Base-by-base conservation (phyloP, 2,329 filamentous ascomycete species). In the Colletotrichum australisinense region DNA sequence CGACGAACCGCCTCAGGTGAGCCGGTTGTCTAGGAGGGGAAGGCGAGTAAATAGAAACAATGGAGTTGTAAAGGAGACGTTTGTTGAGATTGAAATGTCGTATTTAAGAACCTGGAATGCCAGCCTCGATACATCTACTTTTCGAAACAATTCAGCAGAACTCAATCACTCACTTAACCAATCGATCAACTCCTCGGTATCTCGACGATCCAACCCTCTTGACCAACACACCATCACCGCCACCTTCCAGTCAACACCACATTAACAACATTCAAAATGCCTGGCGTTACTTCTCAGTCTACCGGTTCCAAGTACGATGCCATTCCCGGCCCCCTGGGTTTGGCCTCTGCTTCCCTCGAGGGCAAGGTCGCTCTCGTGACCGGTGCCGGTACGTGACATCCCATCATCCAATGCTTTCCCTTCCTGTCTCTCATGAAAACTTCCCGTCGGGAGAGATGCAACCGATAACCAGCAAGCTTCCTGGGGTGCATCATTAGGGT, bases 301-400 rank as follows among this genome's bases (percentile, higher is more conserved):
- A 65, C 53, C 46, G 71, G 71, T 19, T 80, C 78, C 74, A 82
- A 81, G 76, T 82, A 82, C 77, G 81, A 84, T 76, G 74, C 76
- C 63, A 81, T 84, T 60, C 82, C 83, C 7, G 83, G 83, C 6
- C 82, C 83, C 67, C 78, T 84, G 59, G 83, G 83, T 38, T 69
- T 84, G 62, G 80, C 78, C 30, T 84, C 83, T 49, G 83, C 83
- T 87, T 95, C 93, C 63, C 89, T 97, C 77, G 92, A 95, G 79
- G 94, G 94, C 78, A 97, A 97, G 83, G 90, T 97, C 53, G 94
- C 93, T 76, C 93, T 97, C 73, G 90, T 97, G 56, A 97, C 95
- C 0, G 95, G 95, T 67, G 82, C 83, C 73, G 83, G 83, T 84
- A 79, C 58, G 83, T 81, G 22, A 9, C 35, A 11, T 32, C 30